phyloP scores from a whole-genome alignment of 2,329 filamentous ascomycete genomes.

The Diaporthe helianthi region DNA sequence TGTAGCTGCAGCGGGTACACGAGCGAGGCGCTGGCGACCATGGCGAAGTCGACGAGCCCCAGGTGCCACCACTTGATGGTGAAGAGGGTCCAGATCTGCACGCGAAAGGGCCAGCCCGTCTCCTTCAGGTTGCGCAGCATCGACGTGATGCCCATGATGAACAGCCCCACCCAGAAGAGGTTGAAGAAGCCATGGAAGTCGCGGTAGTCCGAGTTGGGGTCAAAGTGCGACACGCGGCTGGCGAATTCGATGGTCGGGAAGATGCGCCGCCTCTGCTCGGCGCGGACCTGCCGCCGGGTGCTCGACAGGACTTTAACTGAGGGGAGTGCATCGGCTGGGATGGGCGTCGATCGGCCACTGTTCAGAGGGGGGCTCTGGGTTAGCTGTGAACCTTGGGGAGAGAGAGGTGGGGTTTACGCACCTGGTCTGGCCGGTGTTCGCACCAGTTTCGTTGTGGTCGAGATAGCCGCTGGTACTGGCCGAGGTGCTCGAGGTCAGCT shows the following conservation, averaged over 20 bases:
- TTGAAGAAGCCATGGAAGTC: constrained; percentile 98
- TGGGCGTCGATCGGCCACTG: constrained; percentile 83
- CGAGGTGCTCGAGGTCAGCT: constrained; percentile 48
- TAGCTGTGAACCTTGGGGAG: not conserved
- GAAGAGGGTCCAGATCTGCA: constrained; percentile 88
- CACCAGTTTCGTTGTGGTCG: constrained; percentile 45
- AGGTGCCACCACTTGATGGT: constrained; percentile 89
- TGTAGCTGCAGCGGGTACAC: constrained; percentile 76
- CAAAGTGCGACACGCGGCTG: constrained; percentile 92
- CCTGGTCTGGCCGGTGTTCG: constrained; percentile 55
- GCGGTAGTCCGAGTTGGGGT: constrained; percentile 87
- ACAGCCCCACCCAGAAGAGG: constrained; percentile 95
- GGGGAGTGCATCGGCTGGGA: constrained; percentile 90
- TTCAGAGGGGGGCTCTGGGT: constrained; percentile 26
- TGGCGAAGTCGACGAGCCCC: constrained; percentile 80
- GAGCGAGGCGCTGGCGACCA: constrained; percentile 79
- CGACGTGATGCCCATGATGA: constrained; percentile 96
- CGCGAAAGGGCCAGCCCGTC: constrained; percentile 83
- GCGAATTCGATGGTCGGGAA: constrained; percentile 95
- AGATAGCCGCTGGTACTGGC: constrained; percentile 46
- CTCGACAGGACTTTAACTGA: constrained; percentile 86
- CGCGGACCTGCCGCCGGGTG: constrained; percentile 82
- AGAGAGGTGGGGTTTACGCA: constrained; percentile 43
- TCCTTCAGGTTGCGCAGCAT: constrained; percentile 93
- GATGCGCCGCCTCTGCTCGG: constrained; percentile 79